Evolutionary conservation across 257 asterid species (phyloP), one percentile per base, ranked within the genome.

Genomic region (Mitragyna speciosa): DNA sequence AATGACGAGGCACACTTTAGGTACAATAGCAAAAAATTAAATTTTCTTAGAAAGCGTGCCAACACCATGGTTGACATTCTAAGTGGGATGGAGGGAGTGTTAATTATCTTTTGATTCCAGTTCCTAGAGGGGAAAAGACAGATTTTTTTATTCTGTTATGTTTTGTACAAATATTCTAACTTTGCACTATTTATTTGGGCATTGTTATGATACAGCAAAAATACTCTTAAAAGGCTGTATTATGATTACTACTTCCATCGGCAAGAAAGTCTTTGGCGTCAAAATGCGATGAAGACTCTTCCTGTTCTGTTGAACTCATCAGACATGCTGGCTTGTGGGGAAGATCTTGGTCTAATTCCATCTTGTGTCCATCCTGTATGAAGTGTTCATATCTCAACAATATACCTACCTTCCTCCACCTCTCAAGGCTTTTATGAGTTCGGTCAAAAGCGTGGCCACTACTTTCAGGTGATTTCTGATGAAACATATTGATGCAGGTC

Each of bases 251-350:
- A 96, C 87, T 96, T 92, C 91, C 93, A 89, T 52, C 90, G 99
- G 78, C 99, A 96, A 89, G 99, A 96, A 83, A 79, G 81, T 66
- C 79, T 96, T 81, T 96, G 98, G 99, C 96, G 91, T 86, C 90
- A 90, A 84, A 96, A 96, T 76, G 98, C 99, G 28, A 83, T 96
- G 68, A 96, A 91, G 88, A 96, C 99, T 76, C 82, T 96, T 77
- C 99, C 99, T 7, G 99, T 86, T 77, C 96, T 96, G 54, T 75
- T 96, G 94, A 91, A 92, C 90, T 94, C 99, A 17, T 96, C 99
- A 10, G 97, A 92, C 83, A 96, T 96, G 99, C 90, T 96, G 82
- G 97, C 98, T 85, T 96, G 99, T 84, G 99, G 99, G 71, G 99
- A 94, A 85, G 99, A 96, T 88, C 99, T 96, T 52, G 99, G 99